phyloP scores from a whole-genome alignment of 169 alveolate species.

The Plasmodium inui region DNA sequence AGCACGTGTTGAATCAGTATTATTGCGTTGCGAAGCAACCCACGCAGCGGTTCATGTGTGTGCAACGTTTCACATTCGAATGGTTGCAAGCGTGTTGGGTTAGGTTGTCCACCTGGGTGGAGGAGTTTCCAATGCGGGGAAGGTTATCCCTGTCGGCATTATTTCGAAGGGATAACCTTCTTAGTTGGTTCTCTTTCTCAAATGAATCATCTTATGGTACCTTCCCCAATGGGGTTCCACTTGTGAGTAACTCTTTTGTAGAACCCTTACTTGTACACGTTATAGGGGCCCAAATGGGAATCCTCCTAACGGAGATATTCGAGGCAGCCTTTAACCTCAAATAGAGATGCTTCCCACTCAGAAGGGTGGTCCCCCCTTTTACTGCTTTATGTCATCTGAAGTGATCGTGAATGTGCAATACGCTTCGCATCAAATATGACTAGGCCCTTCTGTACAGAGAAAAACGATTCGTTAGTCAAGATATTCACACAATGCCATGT shows the following conservation, averaged over 20 bases:
- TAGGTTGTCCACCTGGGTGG: neutral
- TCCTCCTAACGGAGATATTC: neutral
- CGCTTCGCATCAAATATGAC: neutral
- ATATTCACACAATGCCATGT: neutral
- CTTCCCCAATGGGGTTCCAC: neutral
- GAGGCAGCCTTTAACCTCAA: neutral
- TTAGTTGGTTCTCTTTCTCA: neutral
- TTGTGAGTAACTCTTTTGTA: neutral
- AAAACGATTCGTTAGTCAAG: neutral
- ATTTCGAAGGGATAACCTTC: neutral
- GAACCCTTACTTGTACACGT: neutral
- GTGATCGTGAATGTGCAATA: neutral
- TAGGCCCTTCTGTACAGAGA: neutral
- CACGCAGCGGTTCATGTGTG: neutral
- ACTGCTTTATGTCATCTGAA: neutral
- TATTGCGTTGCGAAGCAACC: neutral
- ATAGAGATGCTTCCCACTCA: neutral
- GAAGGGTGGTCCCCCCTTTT: neutral
- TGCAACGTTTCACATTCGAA: neutral
- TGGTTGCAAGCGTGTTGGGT: neutral
- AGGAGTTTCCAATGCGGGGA: neutral
- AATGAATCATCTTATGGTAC: neutral
- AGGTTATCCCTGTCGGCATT: neutral
- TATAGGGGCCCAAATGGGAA: neutral
- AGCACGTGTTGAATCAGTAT: neutral